Evolutionary conservation across 371 early-diverging fungal genomes (phyloP).

Genomic region (Mucor plumbeus): DNA sequence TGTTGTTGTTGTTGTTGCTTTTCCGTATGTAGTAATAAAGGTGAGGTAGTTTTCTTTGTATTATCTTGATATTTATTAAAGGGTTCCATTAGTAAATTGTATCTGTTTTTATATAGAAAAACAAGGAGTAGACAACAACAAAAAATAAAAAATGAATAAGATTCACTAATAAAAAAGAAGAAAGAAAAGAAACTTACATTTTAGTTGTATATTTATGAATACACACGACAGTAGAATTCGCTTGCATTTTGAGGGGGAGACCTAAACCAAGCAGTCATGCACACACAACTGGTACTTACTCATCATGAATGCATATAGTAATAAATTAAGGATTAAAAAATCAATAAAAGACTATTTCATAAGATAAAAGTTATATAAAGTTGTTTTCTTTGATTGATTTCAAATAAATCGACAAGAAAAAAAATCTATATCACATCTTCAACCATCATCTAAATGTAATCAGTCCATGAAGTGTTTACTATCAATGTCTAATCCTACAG

Average conservation of each 20-base stretch:
- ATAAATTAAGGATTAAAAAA: too few relatives aligned
- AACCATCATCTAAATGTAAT: too few relatives aligned
- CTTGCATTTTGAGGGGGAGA: conserved; percentile 10
- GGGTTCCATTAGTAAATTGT: not conserved
- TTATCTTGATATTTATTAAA: not conserved
- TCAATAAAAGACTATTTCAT: too few relatives aligned
- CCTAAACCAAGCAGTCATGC: not conserved
- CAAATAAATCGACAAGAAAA: too few relatives aligned
- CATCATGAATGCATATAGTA: too few relatives aligned
- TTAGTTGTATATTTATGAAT: not conserved
- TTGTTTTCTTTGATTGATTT: too few relatives aligned
- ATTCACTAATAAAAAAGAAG: not conserved
- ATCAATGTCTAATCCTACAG: too few relatives aligned
- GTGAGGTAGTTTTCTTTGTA: not conserved
- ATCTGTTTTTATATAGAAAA: not conserved
- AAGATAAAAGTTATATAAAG: too few relatives aligned
- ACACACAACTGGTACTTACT: too few relatives aligned
- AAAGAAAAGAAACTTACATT: not conserved
- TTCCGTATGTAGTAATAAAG: conserved; percentile 1
- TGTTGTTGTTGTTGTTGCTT: not conserved
- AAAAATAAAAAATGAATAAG: not conserved
- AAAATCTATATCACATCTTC: too few relatives aligned
- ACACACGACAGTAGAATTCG: conserved; percentile 5
- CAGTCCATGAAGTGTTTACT: too few relatives aligned
- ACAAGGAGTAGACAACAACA: conserved; percentile 1